Evolutionary conservation across 2,329 filamentous ascomycete genomes (phyloP), one percentile per base, ranked within the genome.

Genomic region (Nemania sp.): DNA sequence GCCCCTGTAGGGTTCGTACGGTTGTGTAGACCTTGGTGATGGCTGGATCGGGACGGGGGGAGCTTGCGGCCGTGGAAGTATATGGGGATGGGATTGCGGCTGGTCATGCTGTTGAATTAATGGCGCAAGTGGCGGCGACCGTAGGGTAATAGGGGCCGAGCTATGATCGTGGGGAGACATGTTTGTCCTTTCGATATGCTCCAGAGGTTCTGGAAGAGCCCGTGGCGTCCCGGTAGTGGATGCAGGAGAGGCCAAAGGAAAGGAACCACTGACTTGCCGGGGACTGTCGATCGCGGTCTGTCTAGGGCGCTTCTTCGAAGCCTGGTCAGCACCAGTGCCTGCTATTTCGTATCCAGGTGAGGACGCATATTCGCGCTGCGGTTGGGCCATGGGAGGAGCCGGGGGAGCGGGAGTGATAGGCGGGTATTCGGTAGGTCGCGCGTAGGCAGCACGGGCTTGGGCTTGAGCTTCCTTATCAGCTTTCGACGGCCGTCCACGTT

Each of bases 401-500:
- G 72, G 62, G n/a, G 72, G 78, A 58, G 72, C 75, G 26, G 77
- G 77, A 32, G 76, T 78, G 32, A 79, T 78, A 24, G 76, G 74
- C 64, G 76, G 52, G 62, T 76, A 79, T 64, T 79, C 77, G 29
- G 72, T 74, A 47, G 74, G 49, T 53, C 77, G 72, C 29, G 73
- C 65, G 38, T 78, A 76, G 58, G 70, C 70, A 29, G 77, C 76
- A 35, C 77, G 77, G 55, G 76, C 76, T 65, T 77, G 76, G 13
- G 77, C 77, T 71, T 79, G 76, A 15, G 77, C 77, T 74, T 79
- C 81, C 70, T 81, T 83, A 62, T 84, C 83, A 13, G 81, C 79
- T 62, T 83, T 80, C 11, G 83, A 81, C 4, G 83, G 83, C 45
- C 83, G 79, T 1, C 83, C 83, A 67, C 83, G 80, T 73, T 84